Conservation (phyloP, 805 yeast species). For the Suhomyces sp. region DNA sequence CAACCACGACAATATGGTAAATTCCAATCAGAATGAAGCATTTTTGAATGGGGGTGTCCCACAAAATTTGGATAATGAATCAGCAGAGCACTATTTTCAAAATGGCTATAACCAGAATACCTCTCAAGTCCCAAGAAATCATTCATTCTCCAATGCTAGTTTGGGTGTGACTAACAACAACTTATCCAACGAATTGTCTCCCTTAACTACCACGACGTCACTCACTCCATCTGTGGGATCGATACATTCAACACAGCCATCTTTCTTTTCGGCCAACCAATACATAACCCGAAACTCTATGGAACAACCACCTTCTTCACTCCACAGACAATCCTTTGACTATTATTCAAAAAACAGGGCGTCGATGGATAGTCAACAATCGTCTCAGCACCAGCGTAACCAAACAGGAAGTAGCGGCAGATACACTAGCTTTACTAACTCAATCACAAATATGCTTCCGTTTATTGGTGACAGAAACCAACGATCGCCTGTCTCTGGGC, state of each 20-base stretch:
- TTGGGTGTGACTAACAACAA: constrained; percentile 4
- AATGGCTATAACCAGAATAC: background rate
- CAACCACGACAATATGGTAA: constrained; percentile 2
- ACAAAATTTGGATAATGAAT: background rate
- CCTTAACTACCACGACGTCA: constrained; percentile 44
- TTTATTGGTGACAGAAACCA: constrained; percentile 36
- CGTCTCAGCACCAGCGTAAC: constrained; percentile 13
- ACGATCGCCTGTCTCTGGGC: constrained; percentile 17
- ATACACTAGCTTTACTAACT: constrained; percentile 32
- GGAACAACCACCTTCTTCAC: constrained; percentile 31
- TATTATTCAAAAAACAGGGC: constrained; percentile 26
- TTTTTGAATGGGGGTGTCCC: constrained; percentile 15
- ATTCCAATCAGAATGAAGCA: background rate
- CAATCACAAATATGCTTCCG: constrained; percentile 40
- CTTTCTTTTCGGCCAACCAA: constrained; percentile 44
- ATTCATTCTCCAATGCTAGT: constrained; percentile 10
- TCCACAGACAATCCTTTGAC: constrained; percentile 33
- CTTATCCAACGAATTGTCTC: constrained; percentile 31
- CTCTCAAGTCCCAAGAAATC: constrained; percentile 6
- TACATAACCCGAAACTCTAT: constrained; percentile 35
- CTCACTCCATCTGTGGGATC: constrained; percentile 41
- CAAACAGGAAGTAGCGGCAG: constrained; percentile 17
- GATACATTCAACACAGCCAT: constrained; percentile 41
- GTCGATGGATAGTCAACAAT: constrained; percentile 30
- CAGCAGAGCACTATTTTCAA: background rate